Evolutionary conservation across 2,329 filamentous ascomycete species (phyloP), one percentile per base, ranked within the genome.

Genomic region (Aspergillus pseudoviridinutans): DNA sequence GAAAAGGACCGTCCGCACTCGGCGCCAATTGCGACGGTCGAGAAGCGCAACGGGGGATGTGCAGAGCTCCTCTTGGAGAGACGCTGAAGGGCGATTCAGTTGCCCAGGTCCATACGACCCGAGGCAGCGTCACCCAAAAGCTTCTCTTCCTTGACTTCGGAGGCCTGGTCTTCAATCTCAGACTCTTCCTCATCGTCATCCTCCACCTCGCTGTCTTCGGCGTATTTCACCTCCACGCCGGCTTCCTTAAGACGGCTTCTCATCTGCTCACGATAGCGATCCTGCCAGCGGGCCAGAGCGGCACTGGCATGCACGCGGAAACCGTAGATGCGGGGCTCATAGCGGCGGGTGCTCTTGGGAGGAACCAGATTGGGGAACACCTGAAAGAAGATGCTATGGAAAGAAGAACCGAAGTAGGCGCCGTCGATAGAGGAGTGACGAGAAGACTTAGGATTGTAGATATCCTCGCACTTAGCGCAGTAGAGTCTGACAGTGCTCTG

Each of bases 351-450:
- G 66, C 86, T 91, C 82, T 97, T 99, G 64, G 86, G 81, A 3
- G 94, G 94, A 53, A 95, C 86, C 66, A 99, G 83, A 25, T 90
- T 87, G 5, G 94, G 93, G 74, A 97, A 97, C 55, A 99, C 94
- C 76, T 99, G 94, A 81, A 99, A 97, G 61, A 99, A 86, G 76
- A 99, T 97, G 78, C 97, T 97, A 82, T 97, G 93, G 82, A 99
- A 99, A 2, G 91, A 96, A 50, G 93, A 92, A 66, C 94, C 94
- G 67, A 99, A 99, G 82, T 97, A 99, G 63, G 94, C 94, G 62
- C 94, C 94, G 73, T 99, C 94, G 69, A 99, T 97, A 58, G 89
- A 85, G 52, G 92, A 92, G 77, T 99, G 94, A 28, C 94, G 91
- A 22, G 91, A 93, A 3, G 94, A 97, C 76, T 99, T 99, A 49